A percentile compares a stretch with the other conserved stretches of the same genome.
phyloP scores from a whole-genome alignment of 176 grass and related monocot genomes.

The Triticum aestivum region IWGSC_CS_RefSeq_v2.1 NC_057810.1:617399923-617400422 shows the following conservation, averaged over 20 bases:
- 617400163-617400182: not conserved
- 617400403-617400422: not conserved
- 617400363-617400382: slow-evolving; percentile 14
- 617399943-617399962: slow-evolving; percentile 14
- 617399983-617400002: slow-evolving; percentile 7
- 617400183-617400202: not conserved
- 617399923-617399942: slow-evolving; percentile 36
- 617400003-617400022: slow-evolving; percentile 3
- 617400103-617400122: slow-evolving; percentile 2
- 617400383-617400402: slow-evolving; percentile 1
- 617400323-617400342: slow-evolving; percentile 9
- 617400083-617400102: not conserved
- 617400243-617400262: slow-evolving; percentile 7
- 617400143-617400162: not conserved
- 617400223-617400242: not conserved
- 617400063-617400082: not conserved
- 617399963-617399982: slow-evolving; percentile 13
- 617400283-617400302: not conserved
- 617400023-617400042: not conserved
- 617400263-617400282: not conserved
- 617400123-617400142: not conserved
- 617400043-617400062: not conserved
- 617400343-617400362: not conserved
- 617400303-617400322: not conserved
- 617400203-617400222: not conserved